A percentile compares a stretch with the other conserved stretches of the same genome.
Evolutionary conservation across 1,284 basidiomycete species (phyloP).

Genomic region (Crocinoboletus sp.): DNA sequence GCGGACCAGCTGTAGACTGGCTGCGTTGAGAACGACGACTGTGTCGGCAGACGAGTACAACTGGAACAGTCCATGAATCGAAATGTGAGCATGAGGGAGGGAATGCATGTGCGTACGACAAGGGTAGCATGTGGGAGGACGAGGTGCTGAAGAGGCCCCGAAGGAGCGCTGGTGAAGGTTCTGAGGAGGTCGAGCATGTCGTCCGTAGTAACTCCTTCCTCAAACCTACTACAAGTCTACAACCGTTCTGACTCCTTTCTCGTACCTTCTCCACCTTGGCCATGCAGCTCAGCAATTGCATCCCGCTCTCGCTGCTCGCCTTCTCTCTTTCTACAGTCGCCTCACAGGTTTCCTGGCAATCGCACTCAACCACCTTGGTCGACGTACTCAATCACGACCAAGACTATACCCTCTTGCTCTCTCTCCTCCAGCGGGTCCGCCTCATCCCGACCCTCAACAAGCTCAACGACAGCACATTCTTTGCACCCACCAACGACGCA

Average conservation of each 20-base stretch:
- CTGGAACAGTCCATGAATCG: slow-evolving; percentile 35
- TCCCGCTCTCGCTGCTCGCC: slow-evolving; percentile 37
- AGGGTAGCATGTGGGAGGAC: slow-evolving; percentile 50
- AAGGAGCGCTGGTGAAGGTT: slow-evolving; percentile 54
- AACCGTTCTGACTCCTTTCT: slow-evolving; percentile 2
- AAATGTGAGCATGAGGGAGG: not conserved
- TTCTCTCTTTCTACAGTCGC: slow-evolving; percentile 27
- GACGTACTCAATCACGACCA: slow-evolving; percentile 73
- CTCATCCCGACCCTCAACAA: slow-evolving; percentile 91
- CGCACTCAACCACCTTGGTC: slow-evolving; percentile 44
- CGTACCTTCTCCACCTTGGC: slow-evolving; percentile 3
- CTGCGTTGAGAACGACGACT: slow-evolving; percentile 64
- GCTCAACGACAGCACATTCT: slow-evolving; percentile 80
- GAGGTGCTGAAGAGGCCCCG: slow-evolving; percentile 53
- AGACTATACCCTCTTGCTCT: slow-evolving; percentile 78
- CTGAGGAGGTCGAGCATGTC: slow-evolving; percentile 57
- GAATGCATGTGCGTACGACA: slow-evolving; percentile 43
- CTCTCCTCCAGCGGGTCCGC: slow-evolving; percentile 79
- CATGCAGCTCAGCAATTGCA: slow-evolving; percentile 36
- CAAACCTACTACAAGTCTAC: no score
- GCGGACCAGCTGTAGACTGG: slow-evolving; percentile 53
- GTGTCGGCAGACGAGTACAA: slow-evolving; percentile 67
- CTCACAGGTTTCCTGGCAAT: slow-evolving; percentile 32
- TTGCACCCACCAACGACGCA: slow-evolving; percentile 94
- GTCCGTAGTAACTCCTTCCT: slow-evolving; percentile 8